phyloP scores from a whole-genome alignment of 345 rosid species.

The Psidium friedrichsthalianum region DNA sequence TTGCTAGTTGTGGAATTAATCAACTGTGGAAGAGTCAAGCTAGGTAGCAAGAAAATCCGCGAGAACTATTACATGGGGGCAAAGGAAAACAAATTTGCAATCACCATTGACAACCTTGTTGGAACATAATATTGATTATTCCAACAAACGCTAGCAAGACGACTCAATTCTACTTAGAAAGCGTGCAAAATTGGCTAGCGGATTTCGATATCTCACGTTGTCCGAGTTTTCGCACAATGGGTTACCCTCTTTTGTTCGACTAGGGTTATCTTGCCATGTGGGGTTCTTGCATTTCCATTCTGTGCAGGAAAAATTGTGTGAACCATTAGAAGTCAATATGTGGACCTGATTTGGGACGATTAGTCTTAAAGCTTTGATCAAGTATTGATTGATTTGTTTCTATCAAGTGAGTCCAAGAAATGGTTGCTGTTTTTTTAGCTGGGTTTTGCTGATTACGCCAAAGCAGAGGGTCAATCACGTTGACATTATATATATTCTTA shows the following conservation, averaged over 20 bases:
- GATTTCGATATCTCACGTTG: not conserved
- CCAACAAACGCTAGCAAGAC: not conserved
- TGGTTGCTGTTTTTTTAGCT: not conserved
- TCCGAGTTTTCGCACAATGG: not conserved
- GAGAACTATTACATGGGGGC: not conserved
- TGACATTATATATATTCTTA: not conserved
- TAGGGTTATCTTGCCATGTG: not conserved
- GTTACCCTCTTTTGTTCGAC: not conserved
- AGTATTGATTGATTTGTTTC: not conserved
- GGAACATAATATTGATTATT: no score
- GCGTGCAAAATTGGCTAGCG: not conserved
- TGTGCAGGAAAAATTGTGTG: not conserved
- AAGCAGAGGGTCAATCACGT: not conserved
- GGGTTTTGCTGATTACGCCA: not conserved
- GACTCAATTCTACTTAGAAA: not conserved
- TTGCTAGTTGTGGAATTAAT: no score
- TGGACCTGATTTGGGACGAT: not conserved
- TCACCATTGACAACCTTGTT: no score
- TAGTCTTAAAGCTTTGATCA: not conserved
- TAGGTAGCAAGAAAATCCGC: not conserved
- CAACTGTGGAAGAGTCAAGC: not conserved
- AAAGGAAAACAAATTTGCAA: no score
- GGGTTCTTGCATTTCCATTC: not conserved
- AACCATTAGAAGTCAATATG: not conserved
- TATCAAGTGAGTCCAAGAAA: not conserved